A percentile compares a stretch with the other conserved stretches of the same genome.
Evolutionary conservation across 2,329 filamentous ascomycete genomes (phyloP).

Genomic region (Onygenales sp.): DNA sequence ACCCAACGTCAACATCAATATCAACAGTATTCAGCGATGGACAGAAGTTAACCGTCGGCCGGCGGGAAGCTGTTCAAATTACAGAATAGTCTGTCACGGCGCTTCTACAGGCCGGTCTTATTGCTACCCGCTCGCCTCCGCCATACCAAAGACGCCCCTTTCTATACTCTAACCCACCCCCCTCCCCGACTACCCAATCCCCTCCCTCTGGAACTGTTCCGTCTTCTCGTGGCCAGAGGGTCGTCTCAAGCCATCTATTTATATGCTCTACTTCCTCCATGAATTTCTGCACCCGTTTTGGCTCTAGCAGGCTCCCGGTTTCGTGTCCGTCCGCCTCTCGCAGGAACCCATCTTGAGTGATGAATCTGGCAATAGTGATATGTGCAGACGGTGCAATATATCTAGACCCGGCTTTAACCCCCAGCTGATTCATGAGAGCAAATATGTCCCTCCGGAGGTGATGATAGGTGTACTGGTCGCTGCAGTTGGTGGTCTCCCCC

Average conservation of each 20-base stretch:
- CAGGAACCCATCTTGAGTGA: constrained; percentile 52
- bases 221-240: constrained; percentile 55
- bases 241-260: constrained; percentile 62
- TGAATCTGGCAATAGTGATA: constrained; percentile 75
- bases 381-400: constrained; percentile 88
- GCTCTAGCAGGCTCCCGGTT: constrained; percentile 23
- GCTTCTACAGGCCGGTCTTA: constrained; percentile 25
- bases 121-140: constrained; percentile 58
- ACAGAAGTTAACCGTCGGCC: rapidly evolving
- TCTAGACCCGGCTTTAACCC: constrained; percentile 62
- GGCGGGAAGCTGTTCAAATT: not conserved
- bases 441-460: constrained; percentile 77
- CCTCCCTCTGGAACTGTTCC: constrained; percentile 40
- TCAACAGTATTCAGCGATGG: not conserved
- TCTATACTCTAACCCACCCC: constrained; percentile 67
- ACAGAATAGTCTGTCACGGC: not conserved
- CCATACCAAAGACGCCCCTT: constrained; percentile 80
- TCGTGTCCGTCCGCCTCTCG: constrained; percentile 23
- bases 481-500: constrained; percentile 41
- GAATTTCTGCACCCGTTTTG: constrained; percentile 53
- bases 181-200: constrained; percentile 83
- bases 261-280: constrained; percentile 63
- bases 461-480: constrained; percentile 73
- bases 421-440: constrained; percentile 48
- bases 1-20: not conserved